phyloP scores from a whole-genome alignment of 2,329 filamentous ascomycete species.

The Elsinoe fawcettii region DNA sequence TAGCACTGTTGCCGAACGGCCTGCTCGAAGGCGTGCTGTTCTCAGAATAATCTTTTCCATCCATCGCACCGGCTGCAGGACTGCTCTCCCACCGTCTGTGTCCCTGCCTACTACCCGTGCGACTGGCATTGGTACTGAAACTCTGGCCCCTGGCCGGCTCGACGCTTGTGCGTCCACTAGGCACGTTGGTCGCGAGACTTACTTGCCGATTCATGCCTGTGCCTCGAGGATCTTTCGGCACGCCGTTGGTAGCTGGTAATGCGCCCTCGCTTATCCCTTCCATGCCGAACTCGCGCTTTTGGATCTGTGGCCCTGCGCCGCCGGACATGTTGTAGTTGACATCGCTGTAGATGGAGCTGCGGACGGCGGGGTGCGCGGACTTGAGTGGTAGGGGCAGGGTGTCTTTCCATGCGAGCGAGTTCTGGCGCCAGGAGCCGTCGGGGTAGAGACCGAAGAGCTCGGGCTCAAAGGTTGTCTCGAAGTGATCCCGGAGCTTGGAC shows the following conservation, averaged over 20 bases:
- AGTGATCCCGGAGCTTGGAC: conserved; percentile 28
- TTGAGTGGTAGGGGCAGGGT: not conserved
- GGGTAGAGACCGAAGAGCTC: conserved; percentile 38
- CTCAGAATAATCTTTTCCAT: not conserved
- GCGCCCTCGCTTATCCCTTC: not conserved
- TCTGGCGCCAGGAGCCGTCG: conserved; percentile 21
- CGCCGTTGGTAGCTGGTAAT: not conserved
- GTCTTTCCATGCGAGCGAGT: conserved; percentile 23
- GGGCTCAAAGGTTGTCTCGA: conserved; percentile 38
- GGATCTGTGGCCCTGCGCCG: conserved; percentile 18
- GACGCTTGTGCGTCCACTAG: not conserved
- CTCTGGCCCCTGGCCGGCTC: not conserved
- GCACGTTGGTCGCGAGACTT: not conserved
- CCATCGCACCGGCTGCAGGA: not conserved
- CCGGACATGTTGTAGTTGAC: conserved; percentile 16
- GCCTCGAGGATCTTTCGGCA: not conserved
- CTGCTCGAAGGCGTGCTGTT: not conserved
- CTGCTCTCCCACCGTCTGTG: conserved; percentile 9
- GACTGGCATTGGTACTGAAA: not conserved
- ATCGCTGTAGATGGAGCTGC: conserved; percentile 25
- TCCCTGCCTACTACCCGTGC: not conserved
- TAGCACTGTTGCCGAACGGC: not conserved
- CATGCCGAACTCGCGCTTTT: not conserved
- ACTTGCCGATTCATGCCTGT: conserved; percentile 5
- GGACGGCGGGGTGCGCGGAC: conserved; percentile 16